Conservation (phyloP, 345 rosid species). For the Dimocarpus longan region DNA sequence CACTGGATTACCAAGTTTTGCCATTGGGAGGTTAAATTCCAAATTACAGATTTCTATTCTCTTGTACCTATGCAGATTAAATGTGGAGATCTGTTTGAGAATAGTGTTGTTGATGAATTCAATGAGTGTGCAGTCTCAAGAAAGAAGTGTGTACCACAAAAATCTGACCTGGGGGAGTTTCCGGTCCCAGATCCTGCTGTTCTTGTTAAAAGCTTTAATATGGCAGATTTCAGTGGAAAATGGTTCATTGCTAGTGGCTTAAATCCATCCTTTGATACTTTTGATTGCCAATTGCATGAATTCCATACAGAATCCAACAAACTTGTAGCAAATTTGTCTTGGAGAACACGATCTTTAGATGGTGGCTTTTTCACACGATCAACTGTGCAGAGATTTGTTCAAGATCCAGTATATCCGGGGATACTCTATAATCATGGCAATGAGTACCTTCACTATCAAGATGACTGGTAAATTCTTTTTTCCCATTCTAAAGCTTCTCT, state of each 20-base stretch:
- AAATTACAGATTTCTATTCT: conserved; percentile 1
- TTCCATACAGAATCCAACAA: conserved; percentile 68
- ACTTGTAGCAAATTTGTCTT: conserved; percentile 76
- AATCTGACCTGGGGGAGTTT: conserved; percentile 88
- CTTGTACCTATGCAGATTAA: conserved; percentile 55
- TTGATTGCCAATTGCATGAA: conserved; percentile 88
- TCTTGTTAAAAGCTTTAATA: conserved; percentile 73
- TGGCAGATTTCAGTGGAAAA: conserved; percentile 74
- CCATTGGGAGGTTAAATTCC: neutral
- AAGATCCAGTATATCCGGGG: conserved; percentile 78
- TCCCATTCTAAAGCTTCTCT: neutral
- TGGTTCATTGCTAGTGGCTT: conserved; percentile 94
- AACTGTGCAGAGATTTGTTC: conserved; percentile 64
- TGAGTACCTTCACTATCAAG: conserved; percentile 94
- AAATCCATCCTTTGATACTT: conserved; percentile 84
- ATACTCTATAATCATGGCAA: conserved; percentile 83
- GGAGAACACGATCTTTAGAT: conserved; percentile 87
- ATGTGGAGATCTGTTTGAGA: conserved; percentile 92
- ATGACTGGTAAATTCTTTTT: conserved; percentile 69
- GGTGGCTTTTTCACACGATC: conserved; percentile 77
- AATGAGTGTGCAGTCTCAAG: conserved; percentile 92
- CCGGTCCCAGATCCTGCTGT: conserved; percentile 78
- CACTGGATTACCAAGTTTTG: neutral
- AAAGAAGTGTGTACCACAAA: conserved; percentile 86
- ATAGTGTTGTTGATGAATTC: conserved; percentile 86